A percentile compares a stretch with the other conserved stretches of the same genome.
These are phyloP conservation scores for Lumnitzera littorea DNA, from an alignment of 345 rosid species.

Conservation along the genomic window DNA sequence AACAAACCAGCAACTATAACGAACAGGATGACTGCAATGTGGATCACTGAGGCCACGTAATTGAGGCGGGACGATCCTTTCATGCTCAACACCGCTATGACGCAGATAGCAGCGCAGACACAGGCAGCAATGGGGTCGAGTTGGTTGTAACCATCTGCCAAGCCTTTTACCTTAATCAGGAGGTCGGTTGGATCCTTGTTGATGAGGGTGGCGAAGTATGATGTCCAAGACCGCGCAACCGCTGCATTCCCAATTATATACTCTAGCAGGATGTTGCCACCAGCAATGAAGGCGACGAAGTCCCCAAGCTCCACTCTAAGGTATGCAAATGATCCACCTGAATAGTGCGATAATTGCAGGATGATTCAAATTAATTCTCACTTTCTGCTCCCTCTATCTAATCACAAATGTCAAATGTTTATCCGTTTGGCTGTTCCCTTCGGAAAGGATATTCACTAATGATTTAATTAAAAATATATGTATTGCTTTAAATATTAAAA, in stretches of 20 bases:
- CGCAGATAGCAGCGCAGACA: constrained; percentile 29
- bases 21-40: constrained; percentile 56
- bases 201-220: constrained; percentile 77
- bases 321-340: constrained; percentile 40
- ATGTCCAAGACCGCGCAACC: constrained; percentile 78
- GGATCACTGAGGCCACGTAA: constrained; percentile 61
- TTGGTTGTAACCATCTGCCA: constrained; percentile 44
- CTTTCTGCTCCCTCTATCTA: too few relatives aligned
- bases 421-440: too few relatives aligned
- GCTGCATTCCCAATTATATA: constrained; percentile 68
- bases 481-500: too few relatives aligned
- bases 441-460: too few relatives aligned
- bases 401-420: too few relatives aligned
- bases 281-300: constrained; percentile 82
- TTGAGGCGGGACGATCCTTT: constrained; percentile 76
- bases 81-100: constrained; percentile 60
- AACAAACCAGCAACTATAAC: constrained; percentile 56
- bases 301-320: constrained; percentile 81
- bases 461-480: too few relatives aligned
- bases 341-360: background rate
- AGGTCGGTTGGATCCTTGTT: constrained; percentile 63
- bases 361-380: background rate
- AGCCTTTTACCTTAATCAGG: constrained; percentile 38
- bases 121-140: constrained; percentile 74
- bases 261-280: constrained; percentile 78